These are phyloP conservation scores for Eremothecium sinecaudum DNA, from an alignment of 1,139 yeast species.

Conservation along the genomic window DNA sequence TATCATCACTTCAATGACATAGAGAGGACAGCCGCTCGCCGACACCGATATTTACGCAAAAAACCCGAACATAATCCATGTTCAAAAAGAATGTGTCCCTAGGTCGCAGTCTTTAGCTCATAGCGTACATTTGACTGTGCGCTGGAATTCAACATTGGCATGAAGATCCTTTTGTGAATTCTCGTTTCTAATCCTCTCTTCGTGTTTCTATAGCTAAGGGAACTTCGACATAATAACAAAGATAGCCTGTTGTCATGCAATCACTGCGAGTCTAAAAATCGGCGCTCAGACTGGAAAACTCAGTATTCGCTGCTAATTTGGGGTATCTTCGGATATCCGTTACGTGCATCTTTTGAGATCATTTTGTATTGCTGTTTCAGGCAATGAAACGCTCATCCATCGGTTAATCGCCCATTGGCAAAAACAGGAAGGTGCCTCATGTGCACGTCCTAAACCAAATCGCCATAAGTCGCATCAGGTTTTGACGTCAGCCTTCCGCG, in stretches of 20 bases:
- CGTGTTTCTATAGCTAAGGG: not conserved
- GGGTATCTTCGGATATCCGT: not conserved
- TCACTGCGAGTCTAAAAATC: too few relatives aligned
- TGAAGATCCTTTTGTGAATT: slow-evolving; percentile 2
- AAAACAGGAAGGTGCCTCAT: slow-evolving; percentile 1
- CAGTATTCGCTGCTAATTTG: not conserved
- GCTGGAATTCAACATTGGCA: not conserved
- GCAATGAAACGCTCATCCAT: slow-evolving; percentile 4
- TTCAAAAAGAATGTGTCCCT: too few relatives aligned
- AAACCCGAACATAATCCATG: too few relatives aligned
- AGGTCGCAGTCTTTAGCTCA: not conserved
- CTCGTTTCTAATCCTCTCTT: not conserved
- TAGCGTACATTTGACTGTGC: not conserved
- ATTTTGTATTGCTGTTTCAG: slow-evolving; percentile 2
- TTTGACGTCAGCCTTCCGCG: too few relatives aligned
- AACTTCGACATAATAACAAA: not conserved
- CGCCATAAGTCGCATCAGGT: too few relatives aligned
- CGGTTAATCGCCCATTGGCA: slow-evolving; percentile 3
- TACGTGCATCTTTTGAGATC: slow-evolving; percentile 3
- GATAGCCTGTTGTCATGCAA: too few relatives aligned
- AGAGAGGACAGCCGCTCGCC: too few relatives aligned
- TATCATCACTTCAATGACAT: too few relatives aligned
- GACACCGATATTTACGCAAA: too few relatives aligned
- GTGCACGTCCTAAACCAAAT: too few relatives aligned
- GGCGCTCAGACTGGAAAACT: not conserved